Conservation (phyloP, 106 monocot species). For the Dendrobium chrysotoxum region DNA sequence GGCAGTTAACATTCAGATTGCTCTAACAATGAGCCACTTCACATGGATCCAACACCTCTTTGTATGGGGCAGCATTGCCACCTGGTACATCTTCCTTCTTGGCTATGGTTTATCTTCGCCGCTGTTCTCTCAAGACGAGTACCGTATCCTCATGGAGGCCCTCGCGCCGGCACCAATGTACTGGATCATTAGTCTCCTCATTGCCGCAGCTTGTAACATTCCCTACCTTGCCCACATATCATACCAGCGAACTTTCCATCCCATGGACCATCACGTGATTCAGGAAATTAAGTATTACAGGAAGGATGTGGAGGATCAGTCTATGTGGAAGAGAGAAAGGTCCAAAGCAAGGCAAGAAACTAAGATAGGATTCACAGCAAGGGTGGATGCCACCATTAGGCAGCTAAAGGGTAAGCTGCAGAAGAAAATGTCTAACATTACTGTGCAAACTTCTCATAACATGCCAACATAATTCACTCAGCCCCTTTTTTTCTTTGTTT, state of each 20-base stretch:
- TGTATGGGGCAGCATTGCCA: conserved; percentile 16
- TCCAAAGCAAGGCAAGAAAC: conserved; percentile 40
- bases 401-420: conserved; percentile 32
- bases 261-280: conserved; percentile 52
- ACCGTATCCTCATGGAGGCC: conserved; percentile 28
- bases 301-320: conserved; percentile 38
- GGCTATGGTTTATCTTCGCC: conserved; percentile 34
- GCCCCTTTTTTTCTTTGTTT: no score
- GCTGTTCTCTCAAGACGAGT: conserved; percentile 15
- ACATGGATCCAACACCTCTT: no score
- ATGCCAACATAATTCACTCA: background rate
- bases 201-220: conserved; percentile 28
- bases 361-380: conserved; percentile 43
- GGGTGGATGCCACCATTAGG: conserved; percentile 48
- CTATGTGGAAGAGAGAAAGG: conserved; percentile 49
- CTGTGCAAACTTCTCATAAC: background rate
- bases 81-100: conserved; percentile 58
- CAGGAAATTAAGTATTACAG: conserved; percentile 54
- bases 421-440: conserved; percentile 19
- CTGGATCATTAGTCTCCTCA: conserved; percentile 41
- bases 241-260: conserved; percentile 30
- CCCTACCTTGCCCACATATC: conserved; percentile 42
- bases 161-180: conserved; percentile 44
- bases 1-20: conserved; percentile 61
- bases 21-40: conserved; percentile 50